These are phyloP conservation scores for Knoxdaviesia capensis DNA, from an alignment of 2,329 filamentous ascomycete genomes.

Conservation along the genomic window DNA sequence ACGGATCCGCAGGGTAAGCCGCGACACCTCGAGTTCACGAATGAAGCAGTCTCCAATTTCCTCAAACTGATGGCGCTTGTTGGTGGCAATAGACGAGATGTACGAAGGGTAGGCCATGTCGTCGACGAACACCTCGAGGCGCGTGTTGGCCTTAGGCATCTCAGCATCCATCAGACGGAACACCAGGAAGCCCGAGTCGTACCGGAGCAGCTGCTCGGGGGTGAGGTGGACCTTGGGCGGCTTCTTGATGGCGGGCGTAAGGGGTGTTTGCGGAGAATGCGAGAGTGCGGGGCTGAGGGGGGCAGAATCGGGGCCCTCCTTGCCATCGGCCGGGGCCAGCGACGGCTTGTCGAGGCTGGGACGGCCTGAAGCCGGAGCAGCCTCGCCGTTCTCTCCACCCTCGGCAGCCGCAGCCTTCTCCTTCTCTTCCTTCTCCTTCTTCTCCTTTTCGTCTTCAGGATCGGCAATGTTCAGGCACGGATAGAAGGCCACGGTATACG, in stretches of 20 bases:
- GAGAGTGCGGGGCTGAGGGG: background rate
- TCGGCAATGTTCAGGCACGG: slow-evolving; percentile 75
- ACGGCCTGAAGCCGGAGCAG: slow-evolving; percentile 2
- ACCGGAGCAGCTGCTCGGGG: slow-evolving; percentile 60
- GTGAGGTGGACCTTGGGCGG: slow-evolving; percentile 61
- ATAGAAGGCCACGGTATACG: slow-evolving; percentile 76
- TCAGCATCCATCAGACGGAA: slow-evolving; percentile 89
- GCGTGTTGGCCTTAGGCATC: slow-evolving; percentile 52
- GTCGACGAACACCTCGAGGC: slow-evolving; percentile 80
- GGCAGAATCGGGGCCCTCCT: too few species aligned
- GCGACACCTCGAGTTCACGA: slow-evolving; percentile 90
- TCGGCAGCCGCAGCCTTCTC: slow-evolving; percentile 13
- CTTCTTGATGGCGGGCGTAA: slow-evolving; percentile 20
- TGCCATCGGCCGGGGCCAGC: background rate
- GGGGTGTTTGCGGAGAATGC: slow-evolving; percentile 18
- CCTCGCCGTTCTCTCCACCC: slow-evolving; percentile 11
- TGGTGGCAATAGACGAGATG: slow-evolving; percentile 54
- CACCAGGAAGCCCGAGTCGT: slow-evolving; percentile 82
- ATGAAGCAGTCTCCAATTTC: slow-evolving; percentile 94
- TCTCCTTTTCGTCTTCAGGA: slow-evolving; percentile 63
- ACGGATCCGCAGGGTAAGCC: slow-evolving; percentile 69
- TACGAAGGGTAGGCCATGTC: slow-evolving; percentile 89
- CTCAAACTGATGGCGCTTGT: slow-evolving; percentile 53
- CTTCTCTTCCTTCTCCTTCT: slow-evolving; percentile 23
- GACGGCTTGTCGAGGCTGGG: slow-evolving; percentile 2